Conservation (phyloP, 805 yeast species). For the Saitoella complicata region DNA sequence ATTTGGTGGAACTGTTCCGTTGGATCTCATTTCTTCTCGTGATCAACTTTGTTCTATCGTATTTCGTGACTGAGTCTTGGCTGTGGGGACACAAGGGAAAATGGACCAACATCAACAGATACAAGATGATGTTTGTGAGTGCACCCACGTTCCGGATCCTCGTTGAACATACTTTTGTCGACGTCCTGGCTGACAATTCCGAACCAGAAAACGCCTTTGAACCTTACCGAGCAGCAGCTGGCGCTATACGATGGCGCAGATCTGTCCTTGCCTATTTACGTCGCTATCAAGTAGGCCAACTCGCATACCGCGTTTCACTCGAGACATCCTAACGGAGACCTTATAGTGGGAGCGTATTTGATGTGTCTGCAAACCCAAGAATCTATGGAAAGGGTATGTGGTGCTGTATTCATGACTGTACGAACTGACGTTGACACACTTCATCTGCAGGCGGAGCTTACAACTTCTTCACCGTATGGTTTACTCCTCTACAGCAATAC, state of each 20-base stretch:
- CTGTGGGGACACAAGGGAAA: constrained; percentile 45
- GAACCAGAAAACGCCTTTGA: constrained; percentile 15
- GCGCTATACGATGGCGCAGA: constrained; percentile 36
- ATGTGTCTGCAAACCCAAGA: constrained; percentile 35
- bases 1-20: too few species aligned
- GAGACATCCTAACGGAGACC: too few species aligned
- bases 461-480: constrained; percentile 31
- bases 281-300: constrained; percentile 29
- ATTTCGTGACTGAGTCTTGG: constrained; percentile 38
- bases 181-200: constrained; percentile 2
- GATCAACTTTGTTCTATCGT: constrained; percentile 34
- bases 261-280: constrained; percentile 33
- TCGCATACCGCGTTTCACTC: too few species aligned
- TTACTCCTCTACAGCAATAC: too few species aligned
- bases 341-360: constrained; percentile 37
- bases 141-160: neutral
- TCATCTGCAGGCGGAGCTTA: constrained; percentile 35
- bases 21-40: constrained; percentile 19
- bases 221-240: constrained; percentile 32
- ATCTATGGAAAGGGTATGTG: constrained; percentile 30
- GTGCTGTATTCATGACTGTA: too few species aligned
- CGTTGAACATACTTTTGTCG: neutral
- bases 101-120: constrained; percentile 31
- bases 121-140: constrained; percentile 13
- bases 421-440: too few species aligned